phyloP scores from a whole-genome alignment of 1,284 basidiomycete species.

The Sporisorium exsertum region DNA sequence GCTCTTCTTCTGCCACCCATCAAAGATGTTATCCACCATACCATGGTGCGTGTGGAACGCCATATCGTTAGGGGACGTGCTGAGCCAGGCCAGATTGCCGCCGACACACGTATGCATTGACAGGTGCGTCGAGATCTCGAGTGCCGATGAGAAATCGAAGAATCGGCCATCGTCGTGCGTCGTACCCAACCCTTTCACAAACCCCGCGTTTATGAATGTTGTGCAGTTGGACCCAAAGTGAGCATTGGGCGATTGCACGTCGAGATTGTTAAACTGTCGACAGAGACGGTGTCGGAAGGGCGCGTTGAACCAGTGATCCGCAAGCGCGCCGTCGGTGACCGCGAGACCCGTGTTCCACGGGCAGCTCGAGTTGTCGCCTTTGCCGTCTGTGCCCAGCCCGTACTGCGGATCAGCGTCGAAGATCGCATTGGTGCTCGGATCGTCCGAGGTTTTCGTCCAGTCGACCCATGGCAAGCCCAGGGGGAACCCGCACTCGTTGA shows the following conservation, averaged over 20 bases:
- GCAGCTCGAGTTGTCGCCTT: conserved; percentile 17
- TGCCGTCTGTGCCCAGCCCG: conserved; percentile 30
- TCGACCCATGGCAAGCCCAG: conserved; percentile 37
- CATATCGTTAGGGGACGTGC: conserved; percentile 20
- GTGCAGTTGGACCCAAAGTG: conserved; percentile 40
- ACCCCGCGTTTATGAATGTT: conserved; percentile 24
- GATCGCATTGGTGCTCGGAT: conserved; percentile 16
- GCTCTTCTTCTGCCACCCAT: conserved; percentile 21
- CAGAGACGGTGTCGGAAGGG: conserved; percentile 36
- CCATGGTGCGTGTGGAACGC: conserved; percentile 26
- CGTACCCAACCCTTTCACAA: conserved; percentile 13
- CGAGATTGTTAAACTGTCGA: conserved; percentile 41
- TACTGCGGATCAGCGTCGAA: conserved; percentile 15
- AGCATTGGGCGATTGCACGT: conserved; percentile 8
- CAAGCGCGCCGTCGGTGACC: conserved; percentile 30
- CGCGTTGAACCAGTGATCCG: conserved; percentile 33
- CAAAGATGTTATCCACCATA: conserved; percentile 18
- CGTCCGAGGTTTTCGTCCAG: conserved; percentile 26
- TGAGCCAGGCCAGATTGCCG: conserved; percentile 34
- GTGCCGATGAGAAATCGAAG: conserved; percentile 33
- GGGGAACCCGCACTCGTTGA: conserved; percentile 30
- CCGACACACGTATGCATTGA: conserved; percentile 41
- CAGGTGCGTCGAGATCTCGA: conserved; percentile 34
- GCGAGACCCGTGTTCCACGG: conserved; percentile 17
- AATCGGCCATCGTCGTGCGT: conserved; percentile 32